Conservation (phyloP, 2,329 filamentous ascomycete genomes). For the Xylaria sp. region DNA sequence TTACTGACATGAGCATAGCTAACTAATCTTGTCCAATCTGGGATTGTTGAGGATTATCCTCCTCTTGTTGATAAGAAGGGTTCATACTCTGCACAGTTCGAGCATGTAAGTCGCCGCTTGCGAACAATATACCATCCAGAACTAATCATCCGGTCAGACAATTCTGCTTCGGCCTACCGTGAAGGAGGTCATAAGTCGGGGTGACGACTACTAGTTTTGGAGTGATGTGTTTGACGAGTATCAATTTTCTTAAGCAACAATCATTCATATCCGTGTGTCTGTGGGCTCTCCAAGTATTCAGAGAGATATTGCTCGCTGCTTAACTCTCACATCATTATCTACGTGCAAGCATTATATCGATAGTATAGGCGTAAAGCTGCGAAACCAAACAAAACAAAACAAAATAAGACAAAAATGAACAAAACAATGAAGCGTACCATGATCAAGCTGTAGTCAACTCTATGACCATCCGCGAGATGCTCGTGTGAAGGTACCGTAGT, state of each 20-base stretch:
- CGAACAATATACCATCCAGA: slow-evolving; percentile 46
- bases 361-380: background rate
- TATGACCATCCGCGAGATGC: too few species aligned
- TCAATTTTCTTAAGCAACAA: background rate
- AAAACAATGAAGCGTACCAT: background rate
- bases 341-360: background rate
- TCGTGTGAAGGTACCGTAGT: too few species aligned
- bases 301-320: background rate
- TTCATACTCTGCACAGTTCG: slow-evolving; percentile 92
- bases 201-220: slow-evolving; percentile 78
- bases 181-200: slow-evolving; percentile 88
- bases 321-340: background rate
- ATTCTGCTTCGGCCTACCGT: slow-evolving; percentile 81
- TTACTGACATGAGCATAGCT: slow-evolving; percentile 63
- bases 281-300: background rate
- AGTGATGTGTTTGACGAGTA: background rate
- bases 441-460: background rate
- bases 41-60: slow-evolving; percentile 90
- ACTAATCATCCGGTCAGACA: slow-evolving; percentile 48
- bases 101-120: slow-evolving; percentile 78
- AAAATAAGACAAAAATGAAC: background rate
- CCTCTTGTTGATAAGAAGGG: slow-evolving; percentile 92
- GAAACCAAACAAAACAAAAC: background rate
- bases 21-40: slow-evolving; percentile 83
- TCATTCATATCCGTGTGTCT: background rate